Evolutionary conservation across 345 rosid genomes (phyloP), one percentile per base, ranked within the genome.

Genomic region (Corymbia maculata): DNA sequence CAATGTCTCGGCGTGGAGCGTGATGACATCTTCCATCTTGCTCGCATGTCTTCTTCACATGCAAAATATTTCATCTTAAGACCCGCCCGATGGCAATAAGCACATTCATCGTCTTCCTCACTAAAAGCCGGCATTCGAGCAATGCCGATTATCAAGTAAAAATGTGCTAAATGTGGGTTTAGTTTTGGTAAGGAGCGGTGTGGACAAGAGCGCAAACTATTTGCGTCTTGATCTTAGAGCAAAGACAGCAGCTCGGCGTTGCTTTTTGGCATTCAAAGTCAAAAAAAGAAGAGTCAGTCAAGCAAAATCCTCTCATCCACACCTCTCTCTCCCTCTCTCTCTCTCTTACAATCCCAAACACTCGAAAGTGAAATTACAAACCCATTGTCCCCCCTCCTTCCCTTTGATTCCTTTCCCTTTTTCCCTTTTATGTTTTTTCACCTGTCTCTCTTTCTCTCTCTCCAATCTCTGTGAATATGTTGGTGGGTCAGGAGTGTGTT

Each of bases 311-410:
- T 9, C 49, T 75, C 26, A 6, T 11, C 8, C 44, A 36, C 42
- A 36, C 16, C 44, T 30, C 79, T 66, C 79, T 15, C 17, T 13
- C 36, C 16, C 21, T 19, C 57, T 91, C 92, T 89, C 36, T 89
- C 91, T 89, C 88, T 91, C 90, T 61, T 87, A 51, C 84, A 88
- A 64, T 47, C 88, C n/a, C 70, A 86, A 95, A 94, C 97, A 93
- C 96, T 85, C 82, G 98, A 96, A 95, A 96, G 96, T 94, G 98
- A 96, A 93, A 88, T 87, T 89, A 91, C 95, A 93, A 90, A 88
- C 93, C 91, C 90, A 88, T 91, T 96, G 97, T 95, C 96, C 85
- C 95, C 93, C 87, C 91, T 42, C 82, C 95, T 85, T 94, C 91
- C 87, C 91, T 91, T 92, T 93, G 93, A 91, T 92, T 91, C 92